Conservation (phyloP, 2,329 filamentous ascomycete genomes). For the Cadophora sp. region DNA sequence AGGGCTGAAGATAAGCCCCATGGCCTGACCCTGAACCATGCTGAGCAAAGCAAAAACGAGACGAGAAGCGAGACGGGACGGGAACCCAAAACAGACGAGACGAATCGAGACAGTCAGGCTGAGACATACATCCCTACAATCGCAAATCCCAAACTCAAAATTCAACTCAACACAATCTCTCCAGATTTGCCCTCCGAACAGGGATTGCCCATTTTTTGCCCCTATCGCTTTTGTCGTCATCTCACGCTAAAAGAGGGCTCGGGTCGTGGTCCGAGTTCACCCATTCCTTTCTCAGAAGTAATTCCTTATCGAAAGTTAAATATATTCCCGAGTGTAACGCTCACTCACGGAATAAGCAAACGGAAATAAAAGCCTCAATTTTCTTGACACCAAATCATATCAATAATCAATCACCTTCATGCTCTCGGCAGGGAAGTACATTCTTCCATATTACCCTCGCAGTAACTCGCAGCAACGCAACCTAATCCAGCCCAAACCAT, state of each 20-base stretch:
- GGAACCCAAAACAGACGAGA: slow-evolving; percentile 2
- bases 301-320: not conserved
- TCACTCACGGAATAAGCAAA: not conserved
- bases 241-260: not conserved
- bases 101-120: slow-evolving; percentile 1
- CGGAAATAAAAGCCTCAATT: not conserved
- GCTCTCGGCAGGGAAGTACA: not conserved
- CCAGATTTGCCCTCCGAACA: not conserved
- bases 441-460: slow-evolving; percentile 5
- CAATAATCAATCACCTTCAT: not conserved
- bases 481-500: not conserved
- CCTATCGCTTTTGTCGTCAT: not conserved
- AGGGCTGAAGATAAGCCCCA: not conserved
- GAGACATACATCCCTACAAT: slow-evolving; percentile 15
- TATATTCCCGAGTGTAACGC: not conserved
- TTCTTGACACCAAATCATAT: no score
- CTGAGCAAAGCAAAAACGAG: not conserved
- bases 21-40: not conserved
- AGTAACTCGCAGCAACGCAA: not conserved
- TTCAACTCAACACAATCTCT: slow-evolving; percentile 9
- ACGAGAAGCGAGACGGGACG: not conserved
- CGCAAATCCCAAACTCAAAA: not conserved
- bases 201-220: not conserved
- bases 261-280: slow-evolving; percentile 8
- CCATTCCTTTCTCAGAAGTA: not conserved